These are phyloP conservation scores for Cladophialophora immunda DNA, from an alignment of 2,329 filamentous ascomycete species.

Conservation along the genomic window DNA sequence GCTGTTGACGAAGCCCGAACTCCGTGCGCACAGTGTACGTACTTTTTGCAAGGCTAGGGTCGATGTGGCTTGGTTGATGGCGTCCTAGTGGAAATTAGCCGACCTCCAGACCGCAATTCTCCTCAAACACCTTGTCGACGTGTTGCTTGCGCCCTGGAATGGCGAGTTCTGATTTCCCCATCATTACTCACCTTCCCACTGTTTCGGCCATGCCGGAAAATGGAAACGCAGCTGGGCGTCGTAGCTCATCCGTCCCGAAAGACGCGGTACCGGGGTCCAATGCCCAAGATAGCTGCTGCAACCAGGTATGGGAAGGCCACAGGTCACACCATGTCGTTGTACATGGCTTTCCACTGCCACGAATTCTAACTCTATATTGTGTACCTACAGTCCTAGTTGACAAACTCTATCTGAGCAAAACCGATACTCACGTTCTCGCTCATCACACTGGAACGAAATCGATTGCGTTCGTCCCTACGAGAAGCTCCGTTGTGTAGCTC, in stretches of 20 bases:
- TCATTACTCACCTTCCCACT: background rate
- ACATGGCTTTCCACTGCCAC: background rate
- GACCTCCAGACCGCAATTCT: background rate
- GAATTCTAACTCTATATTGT: background rate
- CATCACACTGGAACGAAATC: background rate
- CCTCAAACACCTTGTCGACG: background rate
- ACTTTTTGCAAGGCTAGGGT: background rate
- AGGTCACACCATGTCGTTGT: background rate
- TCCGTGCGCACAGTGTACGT: background rate
- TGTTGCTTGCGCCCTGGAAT: too few species aligned
- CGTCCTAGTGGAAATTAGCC: slow-evolving; percentile 17
- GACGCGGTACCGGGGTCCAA: background rate
- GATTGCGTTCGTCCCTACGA: background rate
- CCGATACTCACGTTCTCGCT: background rate
- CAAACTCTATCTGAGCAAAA: background rate
- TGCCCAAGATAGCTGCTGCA: background rate
- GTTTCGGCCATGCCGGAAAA: slow-evolving; percentile 2
- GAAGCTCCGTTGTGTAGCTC: background rate
- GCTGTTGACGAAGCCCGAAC: background rate
- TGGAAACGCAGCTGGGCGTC: background rate
- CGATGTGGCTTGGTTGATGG: background rate
- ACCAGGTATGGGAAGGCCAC: background rate
- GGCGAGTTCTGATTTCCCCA: slow-evolving; percentile 11
- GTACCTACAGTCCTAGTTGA: background rate
- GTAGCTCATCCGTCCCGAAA: background rate